Conservation (phyloP, 2,329 filamentous ascomycete species). For the Colletotrichum musae region DNA sequence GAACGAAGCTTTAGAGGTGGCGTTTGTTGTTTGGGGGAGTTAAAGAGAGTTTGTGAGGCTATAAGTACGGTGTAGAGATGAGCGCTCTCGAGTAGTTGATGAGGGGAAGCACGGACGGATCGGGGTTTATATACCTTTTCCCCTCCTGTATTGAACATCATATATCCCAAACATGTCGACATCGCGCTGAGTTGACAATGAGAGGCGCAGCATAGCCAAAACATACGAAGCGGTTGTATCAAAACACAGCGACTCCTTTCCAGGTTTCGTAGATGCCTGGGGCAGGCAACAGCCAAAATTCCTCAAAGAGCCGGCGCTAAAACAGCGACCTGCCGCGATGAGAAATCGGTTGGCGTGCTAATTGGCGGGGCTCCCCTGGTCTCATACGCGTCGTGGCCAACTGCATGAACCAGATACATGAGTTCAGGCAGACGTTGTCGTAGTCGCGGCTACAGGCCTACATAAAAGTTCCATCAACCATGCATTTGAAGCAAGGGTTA, state of each 20-base stretch:
- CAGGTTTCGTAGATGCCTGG: not conserved
- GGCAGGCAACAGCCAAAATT: constrained; percentile 17
- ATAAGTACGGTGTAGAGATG: no score
- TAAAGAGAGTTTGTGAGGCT: not conserved
- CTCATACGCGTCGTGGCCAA: not conserved
- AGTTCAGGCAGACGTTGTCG: constrained; percentile 12
- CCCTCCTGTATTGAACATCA: no score
- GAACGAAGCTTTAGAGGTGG: not conserved
- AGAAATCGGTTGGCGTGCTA: not conserved
- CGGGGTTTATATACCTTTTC: no score
- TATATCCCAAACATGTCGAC: no score
- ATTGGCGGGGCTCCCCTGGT: constrained; percentile 4
- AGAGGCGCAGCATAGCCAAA: no score
- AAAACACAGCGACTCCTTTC: not conserved
- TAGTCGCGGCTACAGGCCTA: not conserved
- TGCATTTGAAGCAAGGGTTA: no score
- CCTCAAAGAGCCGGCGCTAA: not conserved
- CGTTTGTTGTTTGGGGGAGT: not conserved
- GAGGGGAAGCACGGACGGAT: no score
- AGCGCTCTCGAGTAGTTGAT: no score
- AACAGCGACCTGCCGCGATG: not conserved
- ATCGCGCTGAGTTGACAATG: no score
- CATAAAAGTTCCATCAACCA: no score
- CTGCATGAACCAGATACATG: constrained; percentile 2
- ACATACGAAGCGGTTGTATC: no score